phyloP scores from a whole-genome alignment of 495 filamentous ascomycete genomes.

The Cetradonia linearis region DNA sequence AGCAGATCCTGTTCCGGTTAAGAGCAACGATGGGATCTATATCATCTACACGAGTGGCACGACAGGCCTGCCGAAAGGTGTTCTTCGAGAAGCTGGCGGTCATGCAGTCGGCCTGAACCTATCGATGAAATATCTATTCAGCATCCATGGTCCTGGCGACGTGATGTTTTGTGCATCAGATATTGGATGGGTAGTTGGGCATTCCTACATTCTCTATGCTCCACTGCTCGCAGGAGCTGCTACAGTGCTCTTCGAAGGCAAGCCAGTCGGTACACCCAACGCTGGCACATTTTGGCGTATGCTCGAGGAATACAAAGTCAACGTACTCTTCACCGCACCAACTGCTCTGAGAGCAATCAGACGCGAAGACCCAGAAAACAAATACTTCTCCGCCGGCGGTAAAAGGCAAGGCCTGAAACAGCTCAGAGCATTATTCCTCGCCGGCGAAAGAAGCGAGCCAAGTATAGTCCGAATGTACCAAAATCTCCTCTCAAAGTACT shows the following conservation, averaged over 20 bases:
- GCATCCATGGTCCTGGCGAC: slow-evolving; percentile 67
- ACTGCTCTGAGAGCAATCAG: slow-evolving; percentile 80
- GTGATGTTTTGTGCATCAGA: slow-evolving; percentile 79
- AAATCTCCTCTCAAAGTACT: slow-evolving; percentile 53
- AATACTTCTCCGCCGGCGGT: slow-evolving; percentile 50
- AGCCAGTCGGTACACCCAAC: slow-evolving; percentile 82
- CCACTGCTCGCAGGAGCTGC: slow-evolving; percentile 76
- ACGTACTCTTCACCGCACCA: slow-evolving; percentile 74
- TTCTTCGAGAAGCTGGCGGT: slow-evolving; percentile 72
- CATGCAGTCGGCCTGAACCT: slow-evolving; percentile 80
- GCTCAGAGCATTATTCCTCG: slow-evolving; percentile 68
- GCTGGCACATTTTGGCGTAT: slow-evolving; percentile 83
- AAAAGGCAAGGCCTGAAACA: slow-evolving; percentile 54
- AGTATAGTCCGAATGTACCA: slow-evolving; percentile 74
- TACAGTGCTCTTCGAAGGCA: slow-evolving; percentile 84
- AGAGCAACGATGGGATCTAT: slow-evolving; percentile 68
- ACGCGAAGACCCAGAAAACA: slow-evolving; percentile 69
- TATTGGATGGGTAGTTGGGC: slow-evolving; percentile 79
- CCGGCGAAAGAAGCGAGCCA: slow-evolving; percentile 83
- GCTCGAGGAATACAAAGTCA: slow-evolving; percentile 74
- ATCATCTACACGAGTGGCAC: slow-evolving; percentile 87
- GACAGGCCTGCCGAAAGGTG: slow-evolving; percentile 81
- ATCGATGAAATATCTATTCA: slow-evolving; percentile 68
- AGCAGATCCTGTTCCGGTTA: slow-evolving; percentile 63
- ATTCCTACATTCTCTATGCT: slow-evolving; percentile 78